A percentile compares a stretch with the other conserved stretches of the same genome.
phyloP scores from a whole-genome alignment of 140 eudicot genomes.

The Oenanthe javanica region DNA sequence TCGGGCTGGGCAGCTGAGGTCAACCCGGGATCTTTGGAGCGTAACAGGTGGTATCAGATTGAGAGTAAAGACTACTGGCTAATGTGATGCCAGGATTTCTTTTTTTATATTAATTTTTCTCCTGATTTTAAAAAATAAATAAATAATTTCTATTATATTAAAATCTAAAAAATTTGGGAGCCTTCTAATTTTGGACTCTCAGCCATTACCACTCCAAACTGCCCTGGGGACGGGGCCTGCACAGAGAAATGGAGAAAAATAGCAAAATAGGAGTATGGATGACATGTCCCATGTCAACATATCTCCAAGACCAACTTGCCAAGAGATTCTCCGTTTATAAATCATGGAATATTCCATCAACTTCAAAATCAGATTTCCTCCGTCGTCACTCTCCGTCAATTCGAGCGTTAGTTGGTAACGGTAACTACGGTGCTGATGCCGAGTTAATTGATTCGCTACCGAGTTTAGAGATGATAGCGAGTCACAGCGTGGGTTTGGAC shows the following conservation, averaged over 20 bases:
- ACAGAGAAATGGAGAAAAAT: not conserved
- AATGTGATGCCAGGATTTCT: too few species aligned
- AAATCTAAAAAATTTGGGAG: too few species aligned
- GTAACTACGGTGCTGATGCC: slow-evolving; percentile 39
- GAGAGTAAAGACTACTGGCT: too few species aligned
- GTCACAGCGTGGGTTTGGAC: slow-evolving; percentile 18
- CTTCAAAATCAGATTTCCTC: slow-evolving; percentile 12
- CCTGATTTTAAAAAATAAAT: too few species aligned
- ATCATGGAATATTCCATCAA: slow-evolving; percentile 32
- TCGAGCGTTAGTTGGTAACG: slow-evolving; percentile 46
- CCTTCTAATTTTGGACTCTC: too few species aligned
- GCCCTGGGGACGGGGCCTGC: too few species aligned
- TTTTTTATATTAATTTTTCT: too few species aligned
- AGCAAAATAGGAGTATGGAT: slow-evolving; percentile 36
- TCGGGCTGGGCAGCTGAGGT: too few species aligned
- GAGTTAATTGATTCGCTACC: slow-evolving; percentile 44
- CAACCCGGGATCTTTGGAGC: too few species aligned
- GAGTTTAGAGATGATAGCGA: slow-evolving; percentile 27
- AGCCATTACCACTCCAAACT: too few species aligned
- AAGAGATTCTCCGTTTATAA: slow-evolving; percentile 44
- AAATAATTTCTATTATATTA: too few species aligned
- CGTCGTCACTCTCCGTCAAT: slow-evolving; percentile 27
- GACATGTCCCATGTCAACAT: slow-evolving; percentile 48
- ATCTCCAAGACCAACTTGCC: slow-evolving; percentile 43
- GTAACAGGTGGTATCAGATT: too few species aligned